Evolutionary conservation across 2,329 filamentous ascomycete species (phyloP), one percentile per base, ranked within the genome.

Genomic region (Domatiomyces globalis): DNA sequence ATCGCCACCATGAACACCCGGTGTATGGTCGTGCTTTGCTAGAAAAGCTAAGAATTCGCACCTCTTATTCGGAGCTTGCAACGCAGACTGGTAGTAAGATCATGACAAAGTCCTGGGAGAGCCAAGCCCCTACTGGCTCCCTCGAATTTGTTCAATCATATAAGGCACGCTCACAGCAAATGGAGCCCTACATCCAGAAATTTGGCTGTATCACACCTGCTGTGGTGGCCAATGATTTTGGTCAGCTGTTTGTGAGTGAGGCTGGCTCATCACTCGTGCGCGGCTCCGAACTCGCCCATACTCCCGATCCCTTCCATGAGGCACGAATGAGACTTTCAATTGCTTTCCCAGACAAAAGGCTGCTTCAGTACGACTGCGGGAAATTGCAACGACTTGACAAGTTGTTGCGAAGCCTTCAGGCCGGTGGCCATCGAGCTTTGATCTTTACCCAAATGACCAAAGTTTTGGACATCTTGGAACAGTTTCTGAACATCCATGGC

Each of bases 361-460:
- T 98, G n/a, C 73, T 98, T 0, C 90, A 98, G 65, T 98, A 94
- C 66, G 92, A 98, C 67, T 96, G 92, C 63, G 92, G 92, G 60
- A 98, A 98, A 67, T 78, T 98, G 2, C 92, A 98, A 63, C 82
- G 84, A 17, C 77, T 98, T 15, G 92, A 94, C 62, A 83, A 83
- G 54, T 76, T 98, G 1, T 76, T 98, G 12, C 84, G 92, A 8
- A 83, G 85, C 56, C 76, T 98, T 6, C 89, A 96, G 68, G 80
- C 85, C 2, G 88, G 87, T 42, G 88, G 89, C 1, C 92, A 96
- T 63, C 86, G 94, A 6, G 92, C 88, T 8, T 75, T 99, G 48
- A 98, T 99, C 65, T 99, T 99, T 68, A 96, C 94, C 0, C 92
- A 99, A 64, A 98, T 99, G 92, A 96, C 92, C 46, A 95, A 94